Evolutionary conservation across 441 rosid species (phyloP).

Genomic region (Metrosideros polymorpha): DNA sequence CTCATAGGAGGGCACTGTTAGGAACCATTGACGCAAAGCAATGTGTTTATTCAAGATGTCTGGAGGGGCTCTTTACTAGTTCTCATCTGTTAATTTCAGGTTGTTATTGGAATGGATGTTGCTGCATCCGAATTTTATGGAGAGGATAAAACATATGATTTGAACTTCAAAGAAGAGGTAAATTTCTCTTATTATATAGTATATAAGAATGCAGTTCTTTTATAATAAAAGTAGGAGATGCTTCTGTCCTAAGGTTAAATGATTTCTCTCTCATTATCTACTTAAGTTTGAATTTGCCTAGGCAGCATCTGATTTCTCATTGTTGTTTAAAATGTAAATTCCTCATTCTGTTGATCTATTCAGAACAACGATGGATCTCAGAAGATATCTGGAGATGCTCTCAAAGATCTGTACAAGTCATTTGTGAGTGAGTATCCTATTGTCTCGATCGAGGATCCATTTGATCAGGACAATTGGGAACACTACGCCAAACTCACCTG

Average conservation of each 20-base stretch:
- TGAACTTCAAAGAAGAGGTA: conserved; percentile 97
- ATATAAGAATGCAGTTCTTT: background rate
- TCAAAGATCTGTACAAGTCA: conserved; percentile 88
- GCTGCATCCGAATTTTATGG: conserved; percentile 95
- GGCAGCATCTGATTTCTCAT: background rate
- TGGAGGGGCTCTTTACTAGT: background rate
- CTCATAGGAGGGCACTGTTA: background rate
- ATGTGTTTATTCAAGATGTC: background rate
- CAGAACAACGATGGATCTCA: conserved; percentile 81
- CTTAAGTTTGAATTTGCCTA: background rate
- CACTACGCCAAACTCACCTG: conserved; percentile 65
- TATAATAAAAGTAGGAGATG: background rate
- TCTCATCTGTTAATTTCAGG: conserved; percentile 22
- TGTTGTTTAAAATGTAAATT: background rate
- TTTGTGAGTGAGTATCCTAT: conserved; percentile 86
- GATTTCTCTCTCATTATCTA: background rate
- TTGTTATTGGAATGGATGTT: conserved; percentile 98
- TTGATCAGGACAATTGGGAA: conserved; percentile 98
- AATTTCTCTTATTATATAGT: background rate
- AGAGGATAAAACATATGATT: conserved; percentile 69
- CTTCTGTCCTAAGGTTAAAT: background rate
- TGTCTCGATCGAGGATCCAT: conserved; percentile 93
- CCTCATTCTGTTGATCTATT: background rate
- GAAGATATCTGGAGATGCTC: conserved; percentile 80
- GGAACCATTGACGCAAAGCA: background rate